phyloP scores from a whole-genome alignment of 2,329 filamentous ascomycete genomes.

The Epichloe scottii region DNA sequence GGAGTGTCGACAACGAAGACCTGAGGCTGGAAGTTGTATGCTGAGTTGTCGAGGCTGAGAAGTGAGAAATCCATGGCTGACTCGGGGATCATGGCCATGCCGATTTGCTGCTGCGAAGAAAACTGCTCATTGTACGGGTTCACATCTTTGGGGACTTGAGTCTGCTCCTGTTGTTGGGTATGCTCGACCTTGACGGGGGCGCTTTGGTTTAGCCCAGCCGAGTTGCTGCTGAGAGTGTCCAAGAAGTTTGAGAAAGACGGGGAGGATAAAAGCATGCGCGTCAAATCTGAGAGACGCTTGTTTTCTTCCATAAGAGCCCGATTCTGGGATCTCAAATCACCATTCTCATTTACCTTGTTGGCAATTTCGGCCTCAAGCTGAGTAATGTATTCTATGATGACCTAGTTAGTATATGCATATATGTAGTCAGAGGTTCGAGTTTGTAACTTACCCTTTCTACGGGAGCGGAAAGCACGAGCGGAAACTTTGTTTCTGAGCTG shows the following conservation, averaged over 20 bases:
- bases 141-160: constrained; percentile 50
- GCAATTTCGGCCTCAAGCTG: constrained; percentile 88
- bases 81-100: constrained; percentile 76
- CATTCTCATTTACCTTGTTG: constrained; percentile 69
- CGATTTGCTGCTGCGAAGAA: constrained; percentile 53
- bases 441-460: constrained; percentile 72
- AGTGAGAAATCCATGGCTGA: constrained; percentile 62
- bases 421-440: neutral
- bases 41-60: constrained; percentile 45
- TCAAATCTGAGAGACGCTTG: constrained; percentile 62
- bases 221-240: constrained; percentile 53
- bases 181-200: constrained; percentile 26
- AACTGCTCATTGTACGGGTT: constrained; percentile 47
- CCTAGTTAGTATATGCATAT: neutral
- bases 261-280: constrained; percentile 70
- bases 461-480: constrained; percentile 91
- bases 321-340: constrained; percentile 71
- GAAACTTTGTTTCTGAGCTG: constrained; percentile 99
- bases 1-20: constrained; percentile 68
- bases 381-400: constrained; percentile 71
- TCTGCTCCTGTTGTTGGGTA: constrained; percentile 26
- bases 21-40: constrained; percentile 53
- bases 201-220: constrained; percentile 29
- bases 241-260: constrained; percentile 75
- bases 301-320: constrained; percentile 74